Percentiles rank a stretch among this genome's conserved stretches.
These are phyloP conservation scores for Pseudomonodictys pantanalensis DNA, from an alignment of 495 filamentous ascomycete species.

Conservation along the genomic window DNA sequence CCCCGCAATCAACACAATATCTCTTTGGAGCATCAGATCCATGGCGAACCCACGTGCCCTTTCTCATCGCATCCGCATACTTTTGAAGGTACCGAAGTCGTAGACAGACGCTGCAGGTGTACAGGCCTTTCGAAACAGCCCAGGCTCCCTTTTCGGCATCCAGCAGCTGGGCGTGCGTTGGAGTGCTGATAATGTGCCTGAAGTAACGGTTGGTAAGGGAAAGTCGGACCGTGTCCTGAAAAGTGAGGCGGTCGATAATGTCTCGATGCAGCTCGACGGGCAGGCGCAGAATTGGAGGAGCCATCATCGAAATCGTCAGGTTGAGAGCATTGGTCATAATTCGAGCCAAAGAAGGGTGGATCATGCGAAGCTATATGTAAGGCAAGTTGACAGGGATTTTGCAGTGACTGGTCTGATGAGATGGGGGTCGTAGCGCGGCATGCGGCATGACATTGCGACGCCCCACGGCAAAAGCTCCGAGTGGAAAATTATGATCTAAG, in stretches of 20 bases:
- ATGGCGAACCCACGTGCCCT: slow-evolving; percentile 16
- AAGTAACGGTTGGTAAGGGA: slow-evolving; percentile 11
- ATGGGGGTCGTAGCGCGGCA: too few relatives aligned
- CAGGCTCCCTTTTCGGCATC: slow-evolving; percentile 14
- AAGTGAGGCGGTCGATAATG: slow-evolving; percentile 22
- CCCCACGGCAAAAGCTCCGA: too few relatives aligned
- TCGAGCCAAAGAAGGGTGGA: background rate
- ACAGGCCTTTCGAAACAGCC: slow-evolving; percentile 17
- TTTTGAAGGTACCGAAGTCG: slow-evolving; percentile 7
- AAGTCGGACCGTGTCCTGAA: slow-evolving; percentile 16
- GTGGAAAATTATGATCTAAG: too few relatives aligned
- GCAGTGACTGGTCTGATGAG: too few relatives aligned
- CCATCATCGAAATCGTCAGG: too few relatives aligned
- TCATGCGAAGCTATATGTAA: too few relatives aligned
- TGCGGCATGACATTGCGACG: too few relatives aligned
- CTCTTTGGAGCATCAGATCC: slow-evolving; percentile 19
- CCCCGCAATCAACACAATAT: slow-evolving; percentile 26
- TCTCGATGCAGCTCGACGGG: slow-evolving; percentile 23
- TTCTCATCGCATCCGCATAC: slow-evolving; percentile 28
- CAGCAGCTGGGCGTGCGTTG: slow-evolving; percentile 15
- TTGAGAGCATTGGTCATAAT: background rate
- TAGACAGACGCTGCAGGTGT: slow-evolving; percentile 16
- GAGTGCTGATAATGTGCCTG: slow-evolving; percentile 6
- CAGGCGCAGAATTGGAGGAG: slow-evolving; percentile 21
- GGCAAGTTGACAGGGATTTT: too few relatives aligned